Base-by-base conservation (phyloP, 306 rosid genomes). In the Vigna mungo region DNA sequence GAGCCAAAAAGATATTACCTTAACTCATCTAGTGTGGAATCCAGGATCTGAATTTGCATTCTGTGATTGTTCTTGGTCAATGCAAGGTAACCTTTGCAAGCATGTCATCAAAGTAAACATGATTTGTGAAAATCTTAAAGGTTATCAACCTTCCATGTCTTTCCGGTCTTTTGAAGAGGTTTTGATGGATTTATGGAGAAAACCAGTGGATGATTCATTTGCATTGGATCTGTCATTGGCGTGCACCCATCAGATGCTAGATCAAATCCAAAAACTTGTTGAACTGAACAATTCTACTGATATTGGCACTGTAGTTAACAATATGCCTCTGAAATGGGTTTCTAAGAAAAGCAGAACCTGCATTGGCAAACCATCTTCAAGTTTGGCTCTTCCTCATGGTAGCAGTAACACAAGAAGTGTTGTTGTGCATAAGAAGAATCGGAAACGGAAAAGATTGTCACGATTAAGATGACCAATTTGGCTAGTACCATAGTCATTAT, bases 61-160 rank as follows among this genome's bases (percentile, higher is more conserved):
- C 58, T 95, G 98, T 48, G 94, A 76, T 72, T 85, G 88, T 72
- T 71, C 86, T 76, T 85, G 86, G 84, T 85, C 86, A 49, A 43
- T 82, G 91, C 97, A 91, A 80, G 97, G 98, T 73, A 95, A 89
- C 84, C 88, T 92, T 41, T 89, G 97, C 94, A 92, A 95, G 85
- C 99, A 92, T 71, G 90, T 88, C 75, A 84, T 92, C 56, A 95
- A 95, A 87, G 94, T 89, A 76, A 95, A 89, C 83, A 92, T 82
- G 92, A 77, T 86, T 16, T 87, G 89, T 44, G 89, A 82, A 86
- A 87, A 70, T 67, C 74, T 61, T 58, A 74, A 77, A 41, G 87
- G 84, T 70, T 84, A 66, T 83, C 87, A 84, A 77, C 79, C 90
- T 64, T 84, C 96, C 60, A 79, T 90, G 88, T 90, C 97, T 66